Base-by-base conservation (phyloP, 352 stramenopile species). In the Phytophthora colocasiae region DNA sequence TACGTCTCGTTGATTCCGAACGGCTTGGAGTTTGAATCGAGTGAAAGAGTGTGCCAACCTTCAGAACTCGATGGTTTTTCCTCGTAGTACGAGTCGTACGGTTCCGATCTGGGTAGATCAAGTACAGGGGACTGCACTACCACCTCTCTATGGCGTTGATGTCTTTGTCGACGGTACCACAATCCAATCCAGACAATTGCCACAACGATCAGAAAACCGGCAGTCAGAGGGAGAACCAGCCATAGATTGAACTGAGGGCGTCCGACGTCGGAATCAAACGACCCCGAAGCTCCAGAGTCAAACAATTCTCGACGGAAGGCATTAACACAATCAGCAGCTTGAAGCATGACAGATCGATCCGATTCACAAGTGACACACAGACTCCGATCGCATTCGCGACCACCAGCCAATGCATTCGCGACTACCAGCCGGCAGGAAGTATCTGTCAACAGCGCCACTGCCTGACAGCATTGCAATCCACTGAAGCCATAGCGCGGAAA, bases 311-410 rank as follows among this genome's bases (percentile, higher is more conserved):
- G 34, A 49, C 54, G 54, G 4, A 51, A 52, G 31, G 27, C 45
- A 31, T 24, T 58, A 27, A 36, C 27, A 51, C 50, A 12, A 9
- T 1, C 19, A 15, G 48, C n/a, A 14, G 15, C n/a, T 49, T 5
- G 41, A 36, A 29, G 50, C 51, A 4, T 47, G 40, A 34, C 57
- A 66, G 48, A 24, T 14, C 17, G 39, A 50, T 61, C 22, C 11
- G 47, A 59, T 69, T 69, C 46, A 49, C 55, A 38, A 69, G 32
- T 69, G 61, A 46, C 61, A 4, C 22, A 22, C 22, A 2, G 22
- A 22, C 22, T 22, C 22, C 26, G 10, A 48, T 53, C 12, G 9
- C 22, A 22, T 53, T 53, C 44, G 40, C 2, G 22, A 22, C 22
- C 22, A 22, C 22, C 22, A 22, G 22, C 22, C 22, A 22, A 22